Base-by-base conservation (phyloP, 768 basidiomycete genomes). In the Paxillus rubicundulus region DNA sequence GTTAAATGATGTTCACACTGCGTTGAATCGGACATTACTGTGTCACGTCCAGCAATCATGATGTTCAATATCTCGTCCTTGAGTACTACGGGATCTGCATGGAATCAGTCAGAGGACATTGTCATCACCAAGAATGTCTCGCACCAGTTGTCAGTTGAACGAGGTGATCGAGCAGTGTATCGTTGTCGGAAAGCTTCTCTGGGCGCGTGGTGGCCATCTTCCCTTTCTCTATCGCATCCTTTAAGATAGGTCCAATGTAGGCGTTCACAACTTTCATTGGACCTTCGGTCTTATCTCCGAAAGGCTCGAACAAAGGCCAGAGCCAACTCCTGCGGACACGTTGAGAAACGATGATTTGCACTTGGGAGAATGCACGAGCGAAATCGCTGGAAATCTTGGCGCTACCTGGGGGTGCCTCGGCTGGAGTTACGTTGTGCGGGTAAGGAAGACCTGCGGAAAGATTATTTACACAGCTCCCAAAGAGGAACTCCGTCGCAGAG, bases 401-500 rank as follows among this genome's bases (percentile, higher is more conserved):
- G 8, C 64, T 57, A 0, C 65, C 57, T 5, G 65, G 58, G 4
- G 52, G 54, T 5, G 62, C 57, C 12, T 64, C 59, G 20, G 32
- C 34, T 2, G 54, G 52, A 13, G 51, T 21, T 10, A 67, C 68
- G 39, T 78, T 75, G 61, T 74, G 70, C 0, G 83, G 82, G 52
- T 80, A 82, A 9, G 80, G 81, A 13, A 86, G 68, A 13, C 72
- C 73, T 2, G 75, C 74, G 4, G 72, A 65, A 30, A 86, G 77
- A 52, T 73, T 77, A 52, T 84, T 67, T 3, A 85, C 79, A 57
- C 79, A 79, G 46, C 70, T 70, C 3, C 84, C 84, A 49, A 86
- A 85, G 33, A 87, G 74, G 60, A 85, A 85, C 50, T 85, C 82
- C 0, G 82, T 80, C 2, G 84, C 83, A 2, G 82, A 76, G 68